Conservation (phyloP, 2,329 filamentous ascomycete genomes). For the Colletotrichum aenigma region DNA sequence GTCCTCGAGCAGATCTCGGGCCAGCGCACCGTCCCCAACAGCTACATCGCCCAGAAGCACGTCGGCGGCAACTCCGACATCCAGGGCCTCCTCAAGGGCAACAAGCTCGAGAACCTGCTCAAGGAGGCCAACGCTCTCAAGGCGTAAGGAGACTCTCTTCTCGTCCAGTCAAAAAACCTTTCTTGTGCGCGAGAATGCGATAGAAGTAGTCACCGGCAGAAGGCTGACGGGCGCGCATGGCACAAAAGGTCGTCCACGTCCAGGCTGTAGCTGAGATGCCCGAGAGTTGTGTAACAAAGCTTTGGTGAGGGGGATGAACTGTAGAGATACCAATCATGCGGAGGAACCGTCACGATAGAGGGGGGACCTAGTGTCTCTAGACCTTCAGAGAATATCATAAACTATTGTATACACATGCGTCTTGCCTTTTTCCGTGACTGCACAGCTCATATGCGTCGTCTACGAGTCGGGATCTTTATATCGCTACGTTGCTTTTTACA, state of each 20-base stretch:
- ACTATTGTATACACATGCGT: not conserved
- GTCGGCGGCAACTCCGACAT: conserved; percentile 97
- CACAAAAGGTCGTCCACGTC: not conserved
- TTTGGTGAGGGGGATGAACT: not conserved
- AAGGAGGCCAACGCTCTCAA: conserved; percentile 45
- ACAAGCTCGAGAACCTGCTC: conserved; percentile 45
- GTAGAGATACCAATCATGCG: not conserved
- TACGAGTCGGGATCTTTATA: not conserved
- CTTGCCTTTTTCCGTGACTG: conserved; percentile 10
- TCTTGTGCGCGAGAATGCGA: not conserved
- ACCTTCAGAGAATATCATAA: not conserved
- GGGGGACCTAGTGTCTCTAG: not conserved
- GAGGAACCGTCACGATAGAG: not conserved
- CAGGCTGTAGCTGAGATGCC: not conserved
- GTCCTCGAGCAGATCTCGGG: conserved; percentile 80
- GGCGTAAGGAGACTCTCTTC: conserved; percentile 35
- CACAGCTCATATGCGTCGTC: conserved; percentile 9
- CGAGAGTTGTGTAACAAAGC: not conserved
- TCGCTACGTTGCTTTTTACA: conserved; percentile 22
- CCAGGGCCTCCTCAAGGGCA: conserved; percentile 56
- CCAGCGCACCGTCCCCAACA: conserved; percentile 93
- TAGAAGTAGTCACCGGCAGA: too few relatives aligned
- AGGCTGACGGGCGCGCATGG: not conserved
- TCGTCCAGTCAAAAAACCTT: not conserved
- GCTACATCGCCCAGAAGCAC: conserved; percentile 89